These are phyloP conservation scores for Abortiporus biennis DNA, from an alignment of 1,284 basidiomycete species.

Conservation along the genomic window DNA sequence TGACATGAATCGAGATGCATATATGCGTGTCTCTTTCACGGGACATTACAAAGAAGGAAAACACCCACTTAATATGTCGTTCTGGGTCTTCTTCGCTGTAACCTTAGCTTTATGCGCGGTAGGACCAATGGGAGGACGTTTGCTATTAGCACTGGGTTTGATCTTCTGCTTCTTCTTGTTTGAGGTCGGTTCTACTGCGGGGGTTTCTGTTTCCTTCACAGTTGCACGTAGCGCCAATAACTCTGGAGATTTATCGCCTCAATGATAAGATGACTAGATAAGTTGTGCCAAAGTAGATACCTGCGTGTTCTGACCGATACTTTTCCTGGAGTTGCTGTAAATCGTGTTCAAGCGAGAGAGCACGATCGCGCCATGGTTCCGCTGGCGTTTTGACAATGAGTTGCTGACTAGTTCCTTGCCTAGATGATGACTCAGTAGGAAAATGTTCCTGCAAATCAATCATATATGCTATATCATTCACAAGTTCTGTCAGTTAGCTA, in stretches of 20 bases:
- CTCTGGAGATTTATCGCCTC: background rate
- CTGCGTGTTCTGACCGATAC: constrained; percentile 35
- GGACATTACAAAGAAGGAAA: no score
- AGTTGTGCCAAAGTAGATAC: constrained; percentile 29
- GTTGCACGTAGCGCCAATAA: background rate
- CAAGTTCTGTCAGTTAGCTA: background rate
- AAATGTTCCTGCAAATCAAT: constrained; percentile 36
- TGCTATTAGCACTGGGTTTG: no score
- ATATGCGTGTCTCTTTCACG: no score
- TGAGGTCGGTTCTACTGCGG: background rate
- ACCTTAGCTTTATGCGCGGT: no score
- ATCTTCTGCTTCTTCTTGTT: constrained; percentile 3
- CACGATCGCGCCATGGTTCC: constrained; percentile 38
- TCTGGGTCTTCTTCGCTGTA: no score
- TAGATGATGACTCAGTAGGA: constrained; percentile 23
- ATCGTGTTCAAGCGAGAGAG: constrained; percentile 38
- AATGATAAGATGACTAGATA: background rate
- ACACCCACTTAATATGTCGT: no score
- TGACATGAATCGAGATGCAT: no score
- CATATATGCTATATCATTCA: constrained; percentile 21
- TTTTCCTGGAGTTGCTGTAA: constrained; percentile 30
- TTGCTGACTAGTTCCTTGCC: no score
- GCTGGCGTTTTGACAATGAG: constrained; percentile 10
- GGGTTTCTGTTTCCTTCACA: background rate
- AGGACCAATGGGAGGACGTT: no score